Evolutionary conservation across 2,329 filamentous ascomycete species (phyloP).

Genomic region (Emergomyces africanus): DNA sequence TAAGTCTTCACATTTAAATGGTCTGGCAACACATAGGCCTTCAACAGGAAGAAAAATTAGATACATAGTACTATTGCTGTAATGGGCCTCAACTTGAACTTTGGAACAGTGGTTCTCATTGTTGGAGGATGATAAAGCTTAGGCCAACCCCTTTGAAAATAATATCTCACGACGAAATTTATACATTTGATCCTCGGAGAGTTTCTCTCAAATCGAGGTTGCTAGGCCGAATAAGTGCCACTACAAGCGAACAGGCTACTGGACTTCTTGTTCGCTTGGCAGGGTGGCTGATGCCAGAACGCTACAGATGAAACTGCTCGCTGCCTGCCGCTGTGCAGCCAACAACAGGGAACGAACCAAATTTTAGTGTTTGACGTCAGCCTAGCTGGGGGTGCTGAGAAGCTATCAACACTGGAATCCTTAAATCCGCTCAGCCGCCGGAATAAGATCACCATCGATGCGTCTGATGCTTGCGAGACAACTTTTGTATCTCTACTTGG

Average conservation of each 20-base stretch:
- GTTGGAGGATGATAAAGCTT: neutral
- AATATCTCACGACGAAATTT: neutral
- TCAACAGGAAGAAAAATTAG: too few relatives aligned
- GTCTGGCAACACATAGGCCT: neutral
- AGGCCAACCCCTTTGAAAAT: neutral
- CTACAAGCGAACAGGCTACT: neutral
- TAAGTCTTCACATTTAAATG: neutral
- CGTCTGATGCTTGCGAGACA: neutral
- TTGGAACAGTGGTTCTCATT: neutral
- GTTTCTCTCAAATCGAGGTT: neutral
- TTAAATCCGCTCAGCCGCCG: neutral
- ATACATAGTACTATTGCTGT: too few relatives aligned
- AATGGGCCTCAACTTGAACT: neutral
- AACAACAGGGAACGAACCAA: neutral
- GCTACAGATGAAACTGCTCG: too few relatives aligned
- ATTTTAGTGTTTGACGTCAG: neutral
- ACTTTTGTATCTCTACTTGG: neutral
- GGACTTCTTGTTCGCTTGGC: neutral
- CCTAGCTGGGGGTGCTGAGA: neutral
- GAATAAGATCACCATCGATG: neutral
- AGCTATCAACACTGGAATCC: neutral
- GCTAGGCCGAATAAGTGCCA: neutral
- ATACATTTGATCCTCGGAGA: neutral
- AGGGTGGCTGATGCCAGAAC: neutral
- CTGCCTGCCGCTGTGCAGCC: too few relatives aligned